Conservation (phyloP, 2,329 filamentous ascomycete species). For the Arthroderma uncinatum region DNA sequence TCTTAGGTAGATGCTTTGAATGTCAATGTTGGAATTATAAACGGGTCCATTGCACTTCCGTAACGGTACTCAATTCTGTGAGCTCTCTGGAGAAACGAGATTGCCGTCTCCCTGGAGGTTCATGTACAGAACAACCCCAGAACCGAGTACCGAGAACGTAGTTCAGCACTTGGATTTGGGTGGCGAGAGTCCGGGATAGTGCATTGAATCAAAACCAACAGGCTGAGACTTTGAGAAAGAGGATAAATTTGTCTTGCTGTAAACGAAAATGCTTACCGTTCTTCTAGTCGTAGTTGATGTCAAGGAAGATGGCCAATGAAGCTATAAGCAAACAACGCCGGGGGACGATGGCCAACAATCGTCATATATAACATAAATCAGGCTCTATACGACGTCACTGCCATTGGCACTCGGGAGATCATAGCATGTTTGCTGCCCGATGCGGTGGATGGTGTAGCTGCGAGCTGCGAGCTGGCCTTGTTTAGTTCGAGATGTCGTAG, state of each 20-base stretch:
- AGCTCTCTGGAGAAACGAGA: neutral
- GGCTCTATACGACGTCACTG: neutral
- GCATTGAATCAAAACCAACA: neutral
- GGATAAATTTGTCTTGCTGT: neutral
- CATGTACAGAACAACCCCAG: neutral
- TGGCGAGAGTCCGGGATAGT: neutral
- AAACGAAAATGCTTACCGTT: neutral
- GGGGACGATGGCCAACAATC: neutral
- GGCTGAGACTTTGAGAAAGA: neutral
- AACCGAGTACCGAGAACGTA: neutral
- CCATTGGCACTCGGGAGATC: neutral
- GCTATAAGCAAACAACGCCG: neutral
- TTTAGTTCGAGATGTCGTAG: neutral
- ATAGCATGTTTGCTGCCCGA: constrained; percentile 4
- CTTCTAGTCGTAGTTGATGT: neutral
- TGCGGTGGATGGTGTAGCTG: neutral
- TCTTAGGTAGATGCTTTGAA: neutral
- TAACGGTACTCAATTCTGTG: neutral
- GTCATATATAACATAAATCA: neutral
- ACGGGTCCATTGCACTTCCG: neutral
- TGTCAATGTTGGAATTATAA: neutral
- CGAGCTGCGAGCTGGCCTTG: neutral
- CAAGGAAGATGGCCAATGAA: neutral
- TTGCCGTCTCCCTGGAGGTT: neutral
- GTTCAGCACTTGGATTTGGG: constrained; percentile 15